Base-by-base conservation (phyloP, 352 stramenopile species). In the Globisporangium iwayamae region DNA sequence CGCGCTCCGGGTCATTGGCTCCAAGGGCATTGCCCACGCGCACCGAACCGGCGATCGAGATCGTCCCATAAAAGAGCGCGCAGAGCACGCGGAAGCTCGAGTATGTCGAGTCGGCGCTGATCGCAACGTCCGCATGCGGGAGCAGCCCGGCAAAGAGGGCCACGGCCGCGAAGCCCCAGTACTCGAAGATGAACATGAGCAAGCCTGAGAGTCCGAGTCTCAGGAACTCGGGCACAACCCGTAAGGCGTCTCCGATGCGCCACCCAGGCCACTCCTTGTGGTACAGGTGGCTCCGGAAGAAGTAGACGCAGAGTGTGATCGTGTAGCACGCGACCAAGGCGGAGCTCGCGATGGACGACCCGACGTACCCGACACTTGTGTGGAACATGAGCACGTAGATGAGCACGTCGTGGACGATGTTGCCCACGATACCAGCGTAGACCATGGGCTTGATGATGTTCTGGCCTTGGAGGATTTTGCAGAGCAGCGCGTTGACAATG, bases 331-430 rank as follows among this genome's bases (percentile, higher is more conserved):
- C 72, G 36, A 80, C 63, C 20, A 85, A 74, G 16, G 75, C 73
- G 52, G 79, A 87, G 59, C 68, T 75, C 32, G 86, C 89, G 39
- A 96, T 73, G 41, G 89, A 85, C 32, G 77, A 90, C n/a, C 85
- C 88, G 0, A 91, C 71, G 63, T 90, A 94, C 5, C 87, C 89
- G 43, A 87, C 66, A 0, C 71, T 53, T 0, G 89, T 93, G 66
- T 79, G 87, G 72, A 93, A 91, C 70, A 96, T 93, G 66, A 97
- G 78, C 48, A 91, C 72, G 72, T 95, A 96, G 30, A 93, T 90
- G 16, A 93, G 63, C 22, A 81, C 71, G 20, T 75, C 70, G 66
- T 96, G 90, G 30, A 96, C 81, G 41, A 96, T 46, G 56, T 91
- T 94, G 65, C 74, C 77, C n/a, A 88, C 58, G 41, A 96, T 68